These are phyloP conservation scores for Ceratocystis diversiconidia DNA, from an alignment of 2,329 filamentous ascomycete species.

Conservation along the genomic window DNA sequence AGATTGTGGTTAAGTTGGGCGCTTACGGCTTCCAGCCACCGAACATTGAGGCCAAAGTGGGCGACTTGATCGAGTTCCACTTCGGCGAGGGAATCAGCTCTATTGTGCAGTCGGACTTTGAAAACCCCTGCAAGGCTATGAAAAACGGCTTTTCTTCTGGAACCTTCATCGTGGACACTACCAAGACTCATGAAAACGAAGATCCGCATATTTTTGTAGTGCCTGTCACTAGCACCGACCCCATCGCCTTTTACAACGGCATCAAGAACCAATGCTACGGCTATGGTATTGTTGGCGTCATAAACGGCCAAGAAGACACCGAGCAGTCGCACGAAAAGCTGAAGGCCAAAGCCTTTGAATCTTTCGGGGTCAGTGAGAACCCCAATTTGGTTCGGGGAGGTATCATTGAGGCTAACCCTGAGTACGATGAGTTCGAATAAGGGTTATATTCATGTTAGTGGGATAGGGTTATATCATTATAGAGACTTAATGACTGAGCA, in stretches of 20 bases:
- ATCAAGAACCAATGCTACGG: conserved; percentile 20
- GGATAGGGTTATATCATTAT: too few relatives aligned
- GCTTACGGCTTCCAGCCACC: conserved; percentile 33
- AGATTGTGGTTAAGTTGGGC: background rate
- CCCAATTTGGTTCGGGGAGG: background rate
- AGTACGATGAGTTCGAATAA: background rate
- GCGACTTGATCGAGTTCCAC: conserved; percentile 41
- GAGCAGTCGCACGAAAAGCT: background rate
- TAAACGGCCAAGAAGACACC: background rate
- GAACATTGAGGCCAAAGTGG: conserved; percentile 33
- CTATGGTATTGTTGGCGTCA: conserved; percentile 19
- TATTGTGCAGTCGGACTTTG: background rate
- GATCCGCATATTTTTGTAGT: conserved; percentile 19
- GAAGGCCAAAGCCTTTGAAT: background rate
- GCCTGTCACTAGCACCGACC: background rate
- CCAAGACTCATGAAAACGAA: conserved; percentile 22
- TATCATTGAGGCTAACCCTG: background rate
- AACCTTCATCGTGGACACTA: conserved; percentile 23
- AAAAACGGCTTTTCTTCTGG: background rate
- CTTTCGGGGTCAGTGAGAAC: background rate
- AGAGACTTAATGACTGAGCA: too few relatives aligned
- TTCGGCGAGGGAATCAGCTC: conserved; percentile 34
- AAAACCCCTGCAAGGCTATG: background rate
- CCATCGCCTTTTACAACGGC: background rate
- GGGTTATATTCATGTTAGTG: too few relatives aligned